These are phyloP conservation scores for Annulohypoxylon bovei DNA, from an alignment of 495 filamentous ascomycete genomes.

Conservation along the genomic window DNA sequence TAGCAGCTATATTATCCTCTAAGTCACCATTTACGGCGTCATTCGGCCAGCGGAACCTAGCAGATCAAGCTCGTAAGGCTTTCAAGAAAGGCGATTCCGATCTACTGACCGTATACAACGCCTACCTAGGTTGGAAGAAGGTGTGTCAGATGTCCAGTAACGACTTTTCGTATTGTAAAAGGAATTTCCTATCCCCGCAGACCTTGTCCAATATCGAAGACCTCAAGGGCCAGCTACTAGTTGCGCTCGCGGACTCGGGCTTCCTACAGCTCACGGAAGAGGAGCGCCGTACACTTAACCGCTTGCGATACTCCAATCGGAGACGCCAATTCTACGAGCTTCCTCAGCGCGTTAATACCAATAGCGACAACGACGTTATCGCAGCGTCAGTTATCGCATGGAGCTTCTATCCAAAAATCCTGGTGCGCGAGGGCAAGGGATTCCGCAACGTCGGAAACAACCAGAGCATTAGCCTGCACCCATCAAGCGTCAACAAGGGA, in stretches of 20 bases:
- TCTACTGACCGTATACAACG: conserved; percentile 90
- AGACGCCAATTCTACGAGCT: conserved; percentile 81
- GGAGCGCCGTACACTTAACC: conserved; percentile 73
- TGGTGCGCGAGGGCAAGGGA: conserved; percentile 86
- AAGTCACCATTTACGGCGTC: conserved; percentile 93
- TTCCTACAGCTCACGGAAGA: conserved; percentile 75
- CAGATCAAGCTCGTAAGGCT: conserved; percentile 75
- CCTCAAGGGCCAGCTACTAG: conserved; percentile 87
- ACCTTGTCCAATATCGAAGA: conserved; percentile 92
- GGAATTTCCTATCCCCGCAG: conserved; percentile 87
- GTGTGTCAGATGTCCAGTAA: conserved; percentile 70
- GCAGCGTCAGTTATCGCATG: conserved; percentile 83
- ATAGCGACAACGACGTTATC: conserved; percentile 80
- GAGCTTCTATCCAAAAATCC: conserved; percentile 94
- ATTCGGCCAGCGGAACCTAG: conserved; percentile 81
- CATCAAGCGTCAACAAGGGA: conserved; percentile 84
- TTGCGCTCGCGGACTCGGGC: conserved; percentile 81
- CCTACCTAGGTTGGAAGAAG: conserved; percentile 86
- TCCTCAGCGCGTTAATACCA: conserved; percentile 74
- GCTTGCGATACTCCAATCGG: conserved; percentile 58
- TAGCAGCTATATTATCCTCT: conserved; percentile 90
- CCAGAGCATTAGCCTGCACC: conserved; percentile 84
- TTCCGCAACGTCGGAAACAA: conserved; percentile 92
- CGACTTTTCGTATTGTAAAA: conserved; percentile 88
- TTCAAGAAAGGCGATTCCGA: conserved; percentile 92